These are phyloP conservation scores for Allomyces macrogynus DNA, from an alignment of 192 early-diverging fungal genomes.

Conservation along the genomic window DNA sequence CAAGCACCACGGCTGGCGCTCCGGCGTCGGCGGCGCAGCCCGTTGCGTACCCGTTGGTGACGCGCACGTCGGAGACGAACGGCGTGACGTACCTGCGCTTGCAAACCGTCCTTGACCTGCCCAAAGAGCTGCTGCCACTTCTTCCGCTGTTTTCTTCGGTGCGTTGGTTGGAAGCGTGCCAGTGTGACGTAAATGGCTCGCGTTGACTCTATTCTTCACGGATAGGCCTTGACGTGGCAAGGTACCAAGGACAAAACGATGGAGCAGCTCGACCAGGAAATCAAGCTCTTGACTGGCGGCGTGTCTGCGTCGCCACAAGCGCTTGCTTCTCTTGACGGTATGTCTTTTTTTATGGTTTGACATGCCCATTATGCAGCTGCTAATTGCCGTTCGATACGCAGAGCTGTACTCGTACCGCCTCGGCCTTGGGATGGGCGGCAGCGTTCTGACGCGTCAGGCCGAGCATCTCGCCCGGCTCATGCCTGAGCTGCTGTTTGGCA, in stretches of 20 bases:
- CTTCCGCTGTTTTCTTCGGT: constrained; percentile 6
- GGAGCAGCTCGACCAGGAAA: constrained; percentile 67
- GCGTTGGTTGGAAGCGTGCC: not conserved
- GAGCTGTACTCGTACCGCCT: constrained; percentile 6
- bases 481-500: constrained; percentile 42
- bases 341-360: too few relatives aligned
- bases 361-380: too few relatives aligned
- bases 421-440: constrained; percentile 36
- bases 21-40: constrained; percentile 1
- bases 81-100: constrained; percentile 70
- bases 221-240: constrained; percentile 14
- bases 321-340: too few relatives aligned
- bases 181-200: too few relatives aligned
- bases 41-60: constrained; percentile 39
- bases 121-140: constrained; percentile 5
- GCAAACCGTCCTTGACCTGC: not conserved
- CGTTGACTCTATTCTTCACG: too few relatives aligned
- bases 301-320: constrained; percentile 34
- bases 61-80: constrained; percentile 64
- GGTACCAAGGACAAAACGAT: constrained; percentile 28
- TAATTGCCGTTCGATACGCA: too few relatives aligned
- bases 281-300: constrained; percentile 68
- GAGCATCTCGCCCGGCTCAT: constrained; percentile 52
- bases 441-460: constrained; percentile 54
- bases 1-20: too few relatives aligned